Evolutionary conservation across 2,329 filamentous ascomycete genomes (phyloP).

Genomic region (Diplodia scrobiculata): DNA sequence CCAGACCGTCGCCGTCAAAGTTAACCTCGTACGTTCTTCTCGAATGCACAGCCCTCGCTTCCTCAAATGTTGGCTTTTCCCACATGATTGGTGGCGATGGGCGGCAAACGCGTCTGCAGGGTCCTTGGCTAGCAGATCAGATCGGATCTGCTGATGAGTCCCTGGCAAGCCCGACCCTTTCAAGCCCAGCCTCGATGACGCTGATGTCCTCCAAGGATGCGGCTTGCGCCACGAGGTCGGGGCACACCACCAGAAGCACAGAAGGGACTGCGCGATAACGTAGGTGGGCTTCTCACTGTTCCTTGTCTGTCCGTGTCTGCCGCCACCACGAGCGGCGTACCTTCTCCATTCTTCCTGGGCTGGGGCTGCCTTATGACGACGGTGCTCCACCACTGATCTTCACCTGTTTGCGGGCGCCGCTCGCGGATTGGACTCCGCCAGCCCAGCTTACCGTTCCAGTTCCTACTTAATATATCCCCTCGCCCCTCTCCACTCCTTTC

Average conservation of each 20-base stretch:
- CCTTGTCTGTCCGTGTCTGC: neutral
- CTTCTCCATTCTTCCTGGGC: neutral
- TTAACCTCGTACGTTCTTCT: neutral
- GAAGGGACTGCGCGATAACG: neutral
- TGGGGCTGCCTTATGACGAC: constrained; percentile 2
- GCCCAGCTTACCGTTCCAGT: neutral
- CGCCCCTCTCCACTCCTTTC: neutral
- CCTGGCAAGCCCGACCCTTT: neutral
- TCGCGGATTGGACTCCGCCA: neutral
- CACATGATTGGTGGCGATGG: neutral
- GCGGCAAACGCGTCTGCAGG: neutral
- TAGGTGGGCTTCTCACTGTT: neutral
- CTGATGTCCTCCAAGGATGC: neutral
- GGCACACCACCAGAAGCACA: neutral
- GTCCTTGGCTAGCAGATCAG: neutral
- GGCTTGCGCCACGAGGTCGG: constrained; percentile 9
- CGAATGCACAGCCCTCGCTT: neutral
- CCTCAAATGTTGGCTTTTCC: neutral
- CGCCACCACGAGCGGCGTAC: neutral
- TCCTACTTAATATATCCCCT: neutral
- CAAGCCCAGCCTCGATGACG: constrained; percentile 2
- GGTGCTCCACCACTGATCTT: constrained; percentile 6
- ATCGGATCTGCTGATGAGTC: constrained; percentile 1
- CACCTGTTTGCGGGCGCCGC: neutral
- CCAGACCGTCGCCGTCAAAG: neutral